Conservation (phyloP, 352 stramenopile species). For the Globisporangium radiosum region DNA sequence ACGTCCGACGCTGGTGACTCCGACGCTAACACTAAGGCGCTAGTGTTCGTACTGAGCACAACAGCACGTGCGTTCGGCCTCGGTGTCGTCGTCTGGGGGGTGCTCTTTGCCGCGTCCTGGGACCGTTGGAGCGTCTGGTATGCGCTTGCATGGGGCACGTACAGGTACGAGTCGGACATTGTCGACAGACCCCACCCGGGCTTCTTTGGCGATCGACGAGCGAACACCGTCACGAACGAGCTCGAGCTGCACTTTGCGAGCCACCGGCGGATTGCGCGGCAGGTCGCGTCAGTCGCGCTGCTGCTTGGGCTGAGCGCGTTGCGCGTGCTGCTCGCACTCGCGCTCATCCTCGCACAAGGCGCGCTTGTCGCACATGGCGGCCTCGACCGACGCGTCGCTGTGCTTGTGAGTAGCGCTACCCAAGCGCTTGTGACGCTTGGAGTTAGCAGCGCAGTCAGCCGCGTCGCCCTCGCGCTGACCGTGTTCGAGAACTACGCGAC, state of each 20-base stretch:
- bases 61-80: slow-evolving; percentile 18
- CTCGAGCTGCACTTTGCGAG: slow-evolving; percentile 18
- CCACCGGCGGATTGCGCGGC: slow-evolving; percentile 8
- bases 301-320: slow-evolving; percentile 14
- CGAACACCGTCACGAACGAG: slow-evolving; percentile 26
- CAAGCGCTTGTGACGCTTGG: slow-evolving; percentile 19
- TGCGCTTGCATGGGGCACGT: slow-evolving; percentile 52
- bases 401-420: slow-evolving; percentile 21
- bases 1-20: background rate
- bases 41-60: slow-evolving; percentile 1
- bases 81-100: slow-evolving; percentile 29
- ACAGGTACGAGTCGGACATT: slow-evolving; percentile 6
- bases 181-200: slow-evolving; percentile 22
- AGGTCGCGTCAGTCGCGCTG: slow-evolving; percentile 13
- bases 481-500: slow-evolving; percentile 28
- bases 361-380: slow-evolving; percentile 11
- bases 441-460: slow-evolving; percentile 21
- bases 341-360: slow-evolving; percentile 27
- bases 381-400: slow-evolving; percentile 19
- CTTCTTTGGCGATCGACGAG: slow-evolving; percentile 19
- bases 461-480: slow-evolving; percentile 21
- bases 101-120: slow-evolving; percentile 55
- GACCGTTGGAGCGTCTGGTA: slow-evolving; percentile 52
- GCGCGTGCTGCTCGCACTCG: slow-evolving; percentile 22
- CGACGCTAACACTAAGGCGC: too few relatives aligned